Evolutionary conservation across 176 grass and related monocot genomes (phyloP), one percentile per base, ranked within the genome.

Genomic region (Musa schizocarpa): DNA sequence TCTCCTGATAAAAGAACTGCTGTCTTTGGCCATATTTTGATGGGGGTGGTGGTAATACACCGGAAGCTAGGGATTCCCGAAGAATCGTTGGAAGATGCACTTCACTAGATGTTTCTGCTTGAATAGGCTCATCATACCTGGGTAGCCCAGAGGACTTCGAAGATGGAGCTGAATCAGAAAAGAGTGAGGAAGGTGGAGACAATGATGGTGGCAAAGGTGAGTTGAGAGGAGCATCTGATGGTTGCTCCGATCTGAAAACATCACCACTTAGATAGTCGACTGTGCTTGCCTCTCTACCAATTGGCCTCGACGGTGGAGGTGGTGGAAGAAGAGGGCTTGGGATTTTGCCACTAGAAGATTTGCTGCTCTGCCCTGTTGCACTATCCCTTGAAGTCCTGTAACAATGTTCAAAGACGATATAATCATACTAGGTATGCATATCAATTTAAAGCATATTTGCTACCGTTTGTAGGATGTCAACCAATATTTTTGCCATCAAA

Each of bases 11-110:
- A 82, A 98, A 93, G 50, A 79, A 98, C 68, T 98, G 90, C 69
- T 91, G 90, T 16, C 94, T 98, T 76, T 93, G 90, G 17, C 88
- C 94, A 71, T 98, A 84, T 48, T 87, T 90, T 53, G 84, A 80
- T 0, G 94, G 94, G 81, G 94, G 90, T 4, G 90, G 94, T 0
- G 94, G 94, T 26, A 98, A 76, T 57, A 82, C 87, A 34, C 74
- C 82, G 63, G 90, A 69, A 27, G 86, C 66, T 63, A 79, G 83
- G 8, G 78, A 51, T 82, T 93, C 94, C 90, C 88, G 85, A 57
- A 80, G 87, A 77, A 86, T 74, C 63, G 83, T 91, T 14, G 90
- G 94, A 85, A 87, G 79, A 57, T 87, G 82, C 72, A 85, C 90
- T 43, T 61, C 73, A 3, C 66, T 13, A n/a, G 56, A 52, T 74